Conservation (phyloP, 2,329 filamentous ascomycete genomes). For the Shiraia bambusicola region DNA sequence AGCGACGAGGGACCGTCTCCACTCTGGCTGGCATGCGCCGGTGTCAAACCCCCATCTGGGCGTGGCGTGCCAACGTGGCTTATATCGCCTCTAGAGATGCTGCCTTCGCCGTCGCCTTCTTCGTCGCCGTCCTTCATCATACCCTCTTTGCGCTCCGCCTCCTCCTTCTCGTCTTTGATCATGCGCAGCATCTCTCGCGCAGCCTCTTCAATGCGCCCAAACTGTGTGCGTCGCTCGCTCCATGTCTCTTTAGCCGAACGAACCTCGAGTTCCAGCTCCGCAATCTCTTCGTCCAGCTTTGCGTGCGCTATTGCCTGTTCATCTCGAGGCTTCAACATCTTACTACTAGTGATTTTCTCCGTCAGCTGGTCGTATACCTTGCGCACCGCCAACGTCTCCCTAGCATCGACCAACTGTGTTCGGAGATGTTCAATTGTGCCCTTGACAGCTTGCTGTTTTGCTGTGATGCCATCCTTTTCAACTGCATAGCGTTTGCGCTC, state of each 20-base stretch:
- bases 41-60: slow-evolving; percentile 46
- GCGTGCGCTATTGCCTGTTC: slow-evolving; percentile 76
- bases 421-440: slow-evolving; percentile 73
- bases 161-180: slow-evolving; percentile 93
- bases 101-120: slow-evolving; percentile 45
- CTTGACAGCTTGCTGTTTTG: slow-evolving; percentile 74
- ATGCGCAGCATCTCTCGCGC: slow-evolving; percentile 80
- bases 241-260: slow-evolving; percentile 79
- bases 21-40: slow-evolving; percentile 39
- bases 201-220: slow-evolving; percentile 85
- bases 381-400: slow-evolving; percentile 69
- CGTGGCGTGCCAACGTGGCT: slow-evolving; percentile 51
- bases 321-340: slow-evolving; percentile 76
- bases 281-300: slow-evolving; percentile 86
- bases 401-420: slow-evolving; percentile 67
- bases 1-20: slow-evolving; percentile 31
- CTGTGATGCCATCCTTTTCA: slow-evolving; percentile 76
- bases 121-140: slow-evolving; percentile 48
- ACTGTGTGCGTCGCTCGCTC: slow-evolving; percentile 82
- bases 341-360: slow-evolving; percentile 80
- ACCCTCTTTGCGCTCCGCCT: slow-evolving; percentile 83
- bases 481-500: slow-evolving; percentile 82
- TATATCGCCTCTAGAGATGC: slow-evolving; percentile 36
- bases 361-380: slow-evolving; percentile 87
- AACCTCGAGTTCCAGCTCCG: slow-evolving; percentile 81